These are phyloP conservation scores for Fusarium sp. DNA, from an alignment of 2,329 filamentous ascomycete species.

Conservation along the genomic window DNA sequence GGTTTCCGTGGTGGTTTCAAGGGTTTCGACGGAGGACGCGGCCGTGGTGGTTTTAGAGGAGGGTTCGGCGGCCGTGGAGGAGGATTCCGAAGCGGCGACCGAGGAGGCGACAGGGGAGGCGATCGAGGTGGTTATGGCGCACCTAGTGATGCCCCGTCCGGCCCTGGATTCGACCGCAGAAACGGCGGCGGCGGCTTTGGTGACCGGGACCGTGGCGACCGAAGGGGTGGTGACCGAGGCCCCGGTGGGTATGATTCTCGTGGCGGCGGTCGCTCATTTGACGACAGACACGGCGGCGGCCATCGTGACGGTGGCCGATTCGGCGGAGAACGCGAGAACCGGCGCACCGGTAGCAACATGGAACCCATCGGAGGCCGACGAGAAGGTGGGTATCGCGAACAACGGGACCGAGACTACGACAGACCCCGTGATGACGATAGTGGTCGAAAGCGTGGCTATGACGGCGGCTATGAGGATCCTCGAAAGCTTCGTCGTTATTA, in stretches of 20 bases:
- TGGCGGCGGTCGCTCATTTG: constrained; percentile 65
- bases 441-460: constrained; percentile 74
- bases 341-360: constrained; percentile 79
- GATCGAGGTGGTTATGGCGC: constrained; percentile 61
- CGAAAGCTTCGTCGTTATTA: constrained; percentile 72
- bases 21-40: constrained; percentile 57
- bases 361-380: constrained; percentile 81
- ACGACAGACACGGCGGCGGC: constrained; percentile 63
- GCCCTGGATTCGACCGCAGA: constrained; percentile 62
- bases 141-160: constrained; percentile 68
- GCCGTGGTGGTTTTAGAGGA: constrained; percentile 57
- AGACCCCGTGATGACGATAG: constrained; percentile 65
- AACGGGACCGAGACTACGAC: constrained; percentile 63
- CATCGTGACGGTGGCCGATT: constrained; percentile 55
- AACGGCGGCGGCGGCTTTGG: constrained; percentile 55
- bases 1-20: constrained; percentile 59
- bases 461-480: constrained; percentile 83
- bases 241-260: constrained; percentile 70
- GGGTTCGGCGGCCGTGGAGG: constrained; percentile 66
- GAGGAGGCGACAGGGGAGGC: neutral
- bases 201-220: constrained; percentile 49
- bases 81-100: constrained; percentile 58
- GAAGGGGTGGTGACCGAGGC: constrained; percentile 54
- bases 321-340: constrained; percentile 56
- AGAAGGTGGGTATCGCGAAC: constrained; percentile 65